A percentile compares a stretch with the other conserved stretches of the same genome.
Evolutionary conservation across 108 stramenopile genomes (phyloP).

Genomic region (Fragilaria radians): DNA sequence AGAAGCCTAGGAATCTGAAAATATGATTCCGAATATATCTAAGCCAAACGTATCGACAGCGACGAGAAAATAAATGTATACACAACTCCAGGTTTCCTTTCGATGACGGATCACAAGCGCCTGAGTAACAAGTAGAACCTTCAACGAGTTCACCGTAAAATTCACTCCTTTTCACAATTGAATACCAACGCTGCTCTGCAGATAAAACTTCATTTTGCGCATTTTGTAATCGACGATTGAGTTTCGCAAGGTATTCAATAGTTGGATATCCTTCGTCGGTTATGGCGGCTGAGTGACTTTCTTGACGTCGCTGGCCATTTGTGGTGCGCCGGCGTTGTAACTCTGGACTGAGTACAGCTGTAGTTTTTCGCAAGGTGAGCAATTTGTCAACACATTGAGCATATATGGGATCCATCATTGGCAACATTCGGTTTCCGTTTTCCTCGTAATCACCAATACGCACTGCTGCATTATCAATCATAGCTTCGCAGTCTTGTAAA

Average conservation of each 20-base stretch:
- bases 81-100: background rate
- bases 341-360: constrained; percentile 24
- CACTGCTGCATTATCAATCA: constrained; percentile 33
- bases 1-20: constrained; percentile 31
- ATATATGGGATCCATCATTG: constrained; percentile 19
- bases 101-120: background rate
- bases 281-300: background rate
- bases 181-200: constrained; percentile 42
- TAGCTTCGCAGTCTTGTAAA: constrained; percentile 48
- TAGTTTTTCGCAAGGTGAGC: constrained; percentile 32
- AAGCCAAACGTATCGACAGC: constrained; percentile 27
- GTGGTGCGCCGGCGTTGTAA: constrained; percentile 15
- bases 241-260: constrained; percentile 32
- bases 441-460: constrained; percentile 16
- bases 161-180: constrained; percentile 24
- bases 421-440: constrained; percentile 1
- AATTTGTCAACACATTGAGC: constrained; percentile 34
- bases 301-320: background rate
- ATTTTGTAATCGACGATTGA: constrained; percentile 34
- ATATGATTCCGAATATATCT: constrained; percentile 28
- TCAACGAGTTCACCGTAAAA: constrained; percentile 10
- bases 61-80: background rate
- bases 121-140: background rate
- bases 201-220: constrained; percentile 36
- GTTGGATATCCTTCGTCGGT: constrained; percentile 22